Conservation (phyloP, 306 rosid species). For the Gastrolobium villosum region DNA sequence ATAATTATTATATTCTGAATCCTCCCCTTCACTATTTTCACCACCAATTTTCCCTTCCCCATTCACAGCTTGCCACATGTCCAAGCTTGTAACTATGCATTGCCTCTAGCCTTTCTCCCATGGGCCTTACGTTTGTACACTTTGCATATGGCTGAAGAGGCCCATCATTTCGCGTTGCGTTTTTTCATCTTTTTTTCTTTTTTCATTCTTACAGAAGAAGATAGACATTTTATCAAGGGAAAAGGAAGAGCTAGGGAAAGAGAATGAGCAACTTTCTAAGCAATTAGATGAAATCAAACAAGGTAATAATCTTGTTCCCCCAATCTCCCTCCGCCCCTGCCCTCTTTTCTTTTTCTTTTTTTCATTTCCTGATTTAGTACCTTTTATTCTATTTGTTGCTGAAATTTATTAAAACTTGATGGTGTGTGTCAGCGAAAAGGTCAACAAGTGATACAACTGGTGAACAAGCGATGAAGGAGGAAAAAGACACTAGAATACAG, state of each 20-base stretch:
- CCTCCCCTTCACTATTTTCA: too few relatives aligned
- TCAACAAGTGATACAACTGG: slow-evolving; percentile 68
- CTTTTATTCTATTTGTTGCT: neutral
- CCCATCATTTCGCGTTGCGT: too few relatives aligned
- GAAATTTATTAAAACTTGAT: slow-evolving; percentile 12
- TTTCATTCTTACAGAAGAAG: slow-evolving; percentile 62
- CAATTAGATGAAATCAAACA: slow-evolving; percentile 89
- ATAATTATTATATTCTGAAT: too few relatives aligned
- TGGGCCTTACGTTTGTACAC: too few relatives aligned
- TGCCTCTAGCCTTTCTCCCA: too few relatives aligned
- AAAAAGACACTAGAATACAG: slow-evolving; percentile 91
- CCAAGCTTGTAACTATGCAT: too few relatives aligned
- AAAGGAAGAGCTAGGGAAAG: slow-evolving; percentile 76
- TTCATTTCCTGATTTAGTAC: neutral
- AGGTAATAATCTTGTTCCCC: slow-evolving; percentile 55
- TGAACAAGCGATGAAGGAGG: slow-evolving; percentile 91
- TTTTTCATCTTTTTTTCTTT: slow-evolving; percentile 2
- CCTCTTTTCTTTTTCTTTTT: neutral
- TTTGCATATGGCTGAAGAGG: too few relatives aligned
- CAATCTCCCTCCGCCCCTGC: neutral
- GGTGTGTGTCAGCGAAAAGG: slow-evolving; percentile 60
- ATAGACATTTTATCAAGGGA: slow-evolving; percentile 65
- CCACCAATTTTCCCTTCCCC: too few relatives aligned
- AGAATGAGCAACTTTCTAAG: slow-evolving; percentile 75
- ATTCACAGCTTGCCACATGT: too few relatives aligned